A percentile compares a stretch with the other conserved stretches of the same genome.
These are phyloP conservation scores for Colletotrichum ledebouriae DNA, from an alignment of 2,329 filamentous ascomycete genomes.

Conservation along the genomic window DNA sequence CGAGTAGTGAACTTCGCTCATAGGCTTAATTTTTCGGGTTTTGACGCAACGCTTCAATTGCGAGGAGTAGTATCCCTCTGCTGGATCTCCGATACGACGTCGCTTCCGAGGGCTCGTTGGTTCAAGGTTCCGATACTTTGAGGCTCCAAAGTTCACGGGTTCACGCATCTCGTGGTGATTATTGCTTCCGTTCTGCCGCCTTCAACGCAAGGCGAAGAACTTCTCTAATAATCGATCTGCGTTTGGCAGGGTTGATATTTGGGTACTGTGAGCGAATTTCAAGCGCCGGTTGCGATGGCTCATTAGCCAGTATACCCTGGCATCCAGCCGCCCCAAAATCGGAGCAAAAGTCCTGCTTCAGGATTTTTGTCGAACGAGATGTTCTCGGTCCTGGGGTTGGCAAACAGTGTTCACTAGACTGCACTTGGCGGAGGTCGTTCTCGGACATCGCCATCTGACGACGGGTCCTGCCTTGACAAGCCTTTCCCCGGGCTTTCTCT, in stretches of 20 bases:
- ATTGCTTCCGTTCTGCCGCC: slow-evolving; percentile 9
- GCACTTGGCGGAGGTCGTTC: slow-evolving; percentile 1
- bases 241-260: neutral
- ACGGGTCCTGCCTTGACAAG: slow-evolving; percentile 9
- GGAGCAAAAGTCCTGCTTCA: neutral
- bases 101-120: neutral
- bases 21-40: neutral
- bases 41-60: neutral
- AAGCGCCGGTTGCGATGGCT: no score
- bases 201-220: neutral
- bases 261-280: no score
- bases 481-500: neutral
- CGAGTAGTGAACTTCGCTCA: slow-evolving; percentile 28
- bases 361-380: neutral
- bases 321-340: neutral
- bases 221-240: slow-evolving; percentile 10
- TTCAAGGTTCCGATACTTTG: neutral
- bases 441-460: slow-evolving; percentile 7
- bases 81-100: slow-evolving; percentile 16
- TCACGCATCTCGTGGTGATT: neutral
- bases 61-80: neutral
- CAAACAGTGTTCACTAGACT: neutral
- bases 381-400: neutral
- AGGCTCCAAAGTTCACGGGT: neutral
- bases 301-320: no score